A percentile compares a stretch with the other conserved stretches of the same genome.
Evolutionary conservation across 2,329 filamentous ascomycete genomes (phyloP).

Genomic region (Xylogone sp.): DNA sequence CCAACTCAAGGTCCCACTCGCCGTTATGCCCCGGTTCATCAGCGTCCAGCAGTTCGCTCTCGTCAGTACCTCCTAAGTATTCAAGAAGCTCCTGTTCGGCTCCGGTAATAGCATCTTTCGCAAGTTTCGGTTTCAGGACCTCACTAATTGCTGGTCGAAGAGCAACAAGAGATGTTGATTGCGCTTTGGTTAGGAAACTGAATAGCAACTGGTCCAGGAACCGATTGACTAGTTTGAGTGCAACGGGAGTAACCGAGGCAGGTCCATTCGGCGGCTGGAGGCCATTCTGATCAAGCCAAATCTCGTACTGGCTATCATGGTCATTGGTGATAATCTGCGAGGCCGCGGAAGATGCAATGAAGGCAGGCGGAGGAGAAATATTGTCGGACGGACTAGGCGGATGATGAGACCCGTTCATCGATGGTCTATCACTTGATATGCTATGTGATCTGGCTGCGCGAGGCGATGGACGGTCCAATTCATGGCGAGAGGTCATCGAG

Average conservation of each 20-base stretch:
- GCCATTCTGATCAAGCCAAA: slow-evolving; percentile 66
- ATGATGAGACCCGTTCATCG: slow-evolving; percentile 51
- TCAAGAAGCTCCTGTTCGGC: slow-evolving; percentile 86
- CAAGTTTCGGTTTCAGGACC: slow-evolving; percentile 84
- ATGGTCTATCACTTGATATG: slow-evolving; percentile 68
- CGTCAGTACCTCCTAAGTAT: slow-evolving; percentile 75
- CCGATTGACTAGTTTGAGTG: slow-evolving; percentile 77
- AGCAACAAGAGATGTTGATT: slow-evolving; percentile 70
- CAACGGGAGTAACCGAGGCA: slow-evolving; percentile 67
- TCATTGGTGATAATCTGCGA: slow-evolving; percentile 90
- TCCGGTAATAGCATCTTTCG: slow-evolving; percentile 75
- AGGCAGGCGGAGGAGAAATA: slow-evolving; percentile 75
- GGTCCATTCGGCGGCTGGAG: slow-evolving; percentile 63
- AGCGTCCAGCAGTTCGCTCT: slow-evolving; percentile 63
- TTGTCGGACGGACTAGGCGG: slow-evolving; percentile 63
- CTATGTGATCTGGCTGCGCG: slow-evolving; percentile 41
- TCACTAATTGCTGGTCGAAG: slow-evolving; percentile 81
- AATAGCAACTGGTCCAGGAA: slow-evolving; percentile 94
- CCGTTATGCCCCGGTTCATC: slow-evolving; percentile 45
- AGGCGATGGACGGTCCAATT: slow-evolving; percentile 5
- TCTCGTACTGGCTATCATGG: slow-evolving; percentile 69
- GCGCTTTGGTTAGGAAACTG: slow-evolving; percentile 77
- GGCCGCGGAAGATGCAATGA: slow-evolving; percentile 83
- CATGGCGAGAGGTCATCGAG: background rate
- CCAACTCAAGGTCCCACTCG: slow-evolving; percentile 85